Base-by-base conservation (phyloP, 2,329 filamentous ascomycete genomes). In the Cladosporium velox region DNA sequence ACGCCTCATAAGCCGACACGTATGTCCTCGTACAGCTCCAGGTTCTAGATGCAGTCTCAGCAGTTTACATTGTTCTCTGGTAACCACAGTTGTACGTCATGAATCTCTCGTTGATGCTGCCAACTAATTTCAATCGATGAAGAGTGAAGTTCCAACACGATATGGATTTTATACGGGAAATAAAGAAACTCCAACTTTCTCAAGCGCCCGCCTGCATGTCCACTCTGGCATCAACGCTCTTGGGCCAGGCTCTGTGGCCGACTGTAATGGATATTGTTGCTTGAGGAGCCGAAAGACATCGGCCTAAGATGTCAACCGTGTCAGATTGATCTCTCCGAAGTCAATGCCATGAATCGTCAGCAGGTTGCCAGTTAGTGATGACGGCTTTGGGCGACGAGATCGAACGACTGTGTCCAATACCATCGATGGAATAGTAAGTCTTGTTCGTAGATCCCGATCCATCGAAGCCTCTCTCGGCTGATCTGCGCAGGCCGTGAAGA, bases 1-100 rank as follows among this genome's bases (percentile, higher is more conserved):
- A 47, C 38, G 57, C 57, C 57, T 59, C 57, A 47, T 47, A 44
- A 59, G 26, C 34, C 57, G 57, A 59, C 57, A 24, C 57, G 57
- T 59, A 59, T 47, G 41, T 24, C 8, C 41, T 47, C 41, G 41
- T 47, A 47, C n/a, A 47, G n/a, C 41, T 21, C 8, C 41, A 44
- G 15, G 38, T 21, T 44, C 7, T n/a, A n/a, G 38, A 44, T 1
- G 38, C 18, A 44, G 18, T 21, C 24, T 24, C 24, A 24, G n/a
- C 41, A 21, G 24, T 24, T 24, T 24, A 24, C 11, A n/a, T 47
- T 47, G 8, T 12, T 47, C 10, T 8, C 41, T 21, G n/a, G 7
- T 21, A 24, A 11, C 12, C 8, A 12, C 41, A 24, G 7, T 47
- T 11, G 14, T 47, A 47, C 41, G 18, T 44, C 38, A 44, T n/a